Conservation (phyloP, 768 basidiomycete species). For the Boletus patriciae region DNA sequence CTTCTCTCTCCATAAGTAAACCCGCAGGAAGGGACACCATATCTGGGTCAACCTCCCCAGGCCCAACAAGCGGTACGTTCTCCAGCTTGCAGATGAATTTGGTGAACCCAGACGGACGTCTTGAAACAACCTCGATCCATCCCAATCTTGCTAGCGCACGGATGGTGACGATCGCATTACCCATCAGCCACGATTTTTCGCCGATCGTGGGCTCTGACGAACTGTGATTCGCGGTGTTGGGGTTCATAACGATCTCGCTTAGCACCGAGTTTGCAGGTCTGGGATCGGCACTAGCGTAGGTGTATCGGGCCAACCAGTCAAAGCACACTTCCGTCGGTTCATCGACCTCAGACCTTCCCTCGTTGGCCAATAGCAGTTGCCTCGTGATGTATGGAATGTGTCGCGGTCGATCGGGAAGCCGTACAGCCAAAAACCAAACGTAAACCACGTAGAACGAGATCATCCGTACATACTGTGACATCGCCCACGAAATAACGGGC, state of each 20-base stretch:
- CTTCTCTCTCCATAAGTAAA: constrained; percentile 68
- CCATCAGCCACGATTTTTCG: constrained; percentile 84
- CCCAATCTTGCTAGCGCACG: constrained; percentile 69
- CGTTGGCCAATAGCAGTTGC: constrained; percentile 84
- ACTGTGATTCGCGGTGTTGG: constrained; percentile 33
- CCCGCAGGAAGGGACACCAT: constrained; percentile 66
- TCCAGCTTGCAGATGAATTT: constrained; percentile 82
- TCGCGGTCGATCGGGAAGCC: constrained; percentile 73
- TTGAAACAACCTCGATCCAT: constrained; percentile 85
- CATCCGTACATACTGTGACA: constrained; percentile 88
- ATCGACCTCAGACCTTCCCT: constrained; percentile 70
- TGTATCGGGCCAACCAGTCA: constrained; percentile 94
- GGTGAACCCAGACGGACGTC: constrained; percentile 87
- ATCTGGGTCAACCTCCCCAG: constrained; percentile 85
- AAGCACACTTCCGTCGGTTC: constrained; percentile 95
- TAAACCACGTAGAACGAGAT: constrained; percentile 91
- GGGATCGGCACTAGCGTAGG: constrained; percentile 92
- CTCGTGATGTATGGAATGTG: constrained; percentile 86
- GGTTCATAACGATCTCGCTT: constrained; percentile 74
- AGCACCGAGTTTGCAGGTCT: constrained; percentile 79
- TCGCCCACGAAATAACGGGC: constrained; percentile 72
- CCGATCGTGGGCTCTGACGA: constrained; percentile 41
- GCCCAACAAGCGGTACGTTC: constrained; percentile 82
- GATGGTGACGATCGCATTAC: constrained; percentile 82
- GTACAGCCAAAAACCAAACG: constrained; percentile 90